Conservation (phyloP, 2,329 filamentous ascomycete species). For the Fusarium citri region DNA sequence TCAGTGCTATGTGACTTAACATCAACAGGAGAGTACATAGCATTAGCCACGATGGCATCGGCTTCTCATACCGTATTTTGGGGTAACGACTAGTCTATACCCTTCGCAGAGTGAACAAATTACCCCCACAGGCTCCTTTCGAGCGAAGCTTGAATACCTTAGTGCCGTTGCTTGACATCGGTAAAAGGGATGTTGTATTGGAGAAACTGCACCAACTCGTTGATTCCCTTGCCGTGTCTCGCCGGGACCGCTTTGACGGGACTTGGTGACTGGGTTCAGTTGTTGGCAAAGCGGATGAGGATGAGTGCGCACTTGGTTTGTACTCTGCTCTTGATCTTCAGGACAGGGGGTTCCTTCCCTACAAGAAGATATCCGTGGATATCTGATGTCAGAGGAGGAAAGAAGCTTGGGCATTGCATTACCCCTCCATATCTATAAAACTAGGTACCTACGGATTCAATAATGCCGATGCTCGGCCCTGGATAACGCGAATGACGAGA, state of each 20-base stretch:
- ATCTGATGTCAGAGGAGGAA: conserved; percentile 17
- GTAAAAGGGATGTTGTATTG: conserved; percentile 44
- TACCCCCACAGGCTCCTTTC: conserved; percentile 42
- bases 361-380: background rate
- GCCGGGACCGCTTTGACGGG: conserved; percentile 3
- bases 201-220: conserved; percentile 18
- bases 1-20: conserved; percentile 3
- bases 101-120: conserved; percentile 8
- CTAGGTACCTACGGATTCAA: conserved; percentile 33
- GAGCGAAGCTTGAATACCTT: conserved; percentile 37
- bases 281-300: conserved; percentile 13
- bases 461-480: conserved; percentile 41
- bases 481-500: conserved; percentile 44
- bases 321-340: background rate
- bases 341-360: background rate
- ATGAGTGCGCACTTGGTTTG: background rate
- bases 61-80: conserved; percentile 29
- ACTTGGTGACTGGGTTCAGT: conserved; percentile 17
- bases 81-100: conserved; percentile 6
- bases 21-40: too few relatives aligned
- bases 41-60: conserved; percentile 5
- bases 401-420: conserved; percentile 1
- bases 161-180: conserved; percentile 38
- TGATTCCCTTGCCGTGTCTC: conserved; percentile 15
- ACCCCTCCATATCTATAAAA: conserved; percentile 10